Base-by-base conservation (phyloP, 176 grass and related monocot genomes). In the Cocos nucifera region DNA sequence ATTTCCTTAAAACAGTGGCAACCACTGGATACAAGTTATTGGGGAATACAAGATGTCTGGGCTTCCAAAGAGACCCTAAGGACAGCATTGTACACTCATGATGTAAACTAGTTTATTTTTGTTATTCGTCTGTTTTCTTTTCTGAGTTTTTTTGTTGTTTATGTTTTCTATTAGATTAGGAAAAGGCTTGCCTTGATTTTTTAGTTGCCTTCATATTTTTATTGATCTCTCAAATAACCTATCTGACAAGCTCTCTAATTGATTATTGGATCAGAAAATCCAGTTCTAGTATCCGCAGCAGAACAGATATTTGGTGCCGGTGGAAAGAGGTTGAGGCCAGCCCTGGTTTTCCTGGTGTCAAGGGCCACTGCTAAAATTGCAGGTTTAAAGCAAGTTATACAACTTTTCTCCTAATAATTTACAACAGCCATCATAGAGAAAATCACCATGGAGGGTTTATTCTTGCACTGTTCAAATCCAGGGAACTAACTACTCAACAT, bases 291-390 rank as follows among this genome's bases (percentile, higher is more conserved):
- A 23, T 91, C 93, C 66, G 84, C 87, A 3, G 84, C 84, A 15
- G 87, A 97, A 58, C 87, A 97, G 73, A 91, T 97, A 65, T 97
- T 97, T 56, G 81, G 93, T 49, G 93, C 93, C 60, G 93, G 93
- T 73, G 93, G 93, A 69, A 97, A 91, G 73, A 76, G 93, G 56
- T 26, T 97, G 68, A 78, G 93, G 53, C 93, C 93, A 35, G 93
- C 93, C 75, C 72, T 97, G 64, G 93, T 97, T 75, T 91, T 97
- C 76, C 81, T 97, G n/a, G 93, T 97, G 28, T 97, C 93, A 19
- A 91, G 87, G 75, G 87, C 87, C 30, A 91, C 93, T 62, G 73
- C 78, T 32, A 75, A 97, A 71, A 50, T 91, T 67, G 69, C 72
- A 64, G 78, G 81, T 71, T 83, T 97, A 18, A 58, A 64, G 93